Evolutionary conservation across 208 protist genomes (phyloP).

Genomic region (Trichomonas vaginalis): DNA sequence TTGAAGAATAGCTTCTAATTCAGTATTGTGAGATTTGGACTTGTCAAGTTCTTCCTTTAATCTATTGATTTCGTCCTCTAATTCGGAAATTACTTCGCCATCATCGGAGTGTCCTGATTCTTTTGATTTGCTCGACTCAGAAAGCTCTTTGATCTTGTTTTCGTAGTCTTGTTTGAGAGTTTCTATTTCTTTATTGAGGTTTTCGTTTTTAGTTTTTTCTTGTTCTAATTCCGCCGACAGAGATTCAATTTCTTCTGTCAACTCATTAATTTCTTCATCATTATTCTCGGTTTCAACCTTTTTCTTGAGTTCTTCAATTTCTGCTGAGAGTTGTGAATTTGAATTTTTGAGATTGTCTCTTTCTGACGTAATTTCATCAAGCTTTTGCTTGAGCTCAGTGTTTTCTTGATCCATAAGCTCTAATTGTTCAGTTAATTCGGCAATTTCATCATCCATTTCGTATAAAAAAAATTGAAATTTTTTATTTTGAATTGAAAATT

Average conservation of each 20-base stretch:
- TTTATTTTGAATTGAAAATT: neutral
- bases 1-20: too few species aligned
- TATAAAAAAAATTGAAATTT: too few species aligned
- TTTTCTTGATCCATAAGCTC: neutral
- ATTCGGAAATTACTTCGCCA: neutral
- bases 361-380: neutral
- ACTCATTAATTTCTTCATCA: neutral
- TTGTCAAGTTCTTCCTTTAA: neutral
- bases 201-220: neutral
- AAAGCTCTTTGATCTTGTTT: neutral
- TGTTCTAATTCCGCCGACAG: neutral
- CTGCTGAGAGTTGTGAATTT: neutral
- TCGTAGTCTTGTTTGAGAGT: neutral
- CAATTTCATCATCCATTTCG: neutral
- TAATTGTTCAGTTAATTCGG: neutral
- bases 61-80: neutral
- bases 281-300: neutral
- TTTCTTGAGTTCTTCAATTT: neutral
- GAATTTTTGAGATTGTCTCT: neutral
- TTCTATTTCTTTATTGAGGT: neutral
- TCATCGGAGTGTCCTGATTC: neutral
- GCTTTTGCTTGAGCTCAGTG: neutral
- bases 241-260: neutral
- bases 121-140: neutral
- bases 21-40: neutral